Evolutionary conservation across 176 grass and related monocot genomes (phyloP).

Genomic region (Rhynchospora pubera): DNA sequence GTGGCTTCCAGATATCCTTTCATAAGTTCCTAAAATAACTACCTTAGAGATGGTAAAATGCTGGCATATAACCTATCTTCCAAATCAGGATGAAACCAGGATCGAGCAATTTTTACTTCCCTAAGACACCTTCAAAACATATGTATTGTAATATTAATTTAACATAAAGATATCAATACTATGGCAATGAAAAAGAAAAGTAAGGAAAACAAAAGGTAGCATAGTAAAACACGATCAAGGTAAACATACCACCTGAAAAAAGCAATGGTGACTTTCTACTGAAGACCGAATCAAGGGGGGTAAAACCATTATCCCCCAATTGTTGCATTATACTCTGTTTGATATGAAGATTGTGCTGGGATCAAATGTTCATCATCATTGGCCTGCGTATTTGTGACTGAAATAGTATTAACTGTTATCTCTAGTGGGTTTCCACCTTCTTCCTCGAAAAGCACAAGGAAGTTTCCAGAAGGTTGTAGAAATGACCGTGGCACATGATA

Average conservation of each 20-base stretch:
- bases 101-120: constrained; percentile 40
- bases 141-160: not conserved
- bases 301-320: not conserved
- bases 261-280: not conserved
- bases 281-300: not conserved
- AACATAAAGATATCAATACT: not conserved
- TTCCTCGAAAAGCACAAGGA: constrained; percentile 79
- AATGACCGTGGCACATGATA: constrained; percentile 81
- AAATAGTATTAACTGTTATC: constrained; percentile 62
- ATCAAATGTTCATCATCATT: constrained; percentile 22
- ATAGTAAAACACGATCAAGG: not conserved
- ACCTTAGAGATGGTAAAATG: not conserved
- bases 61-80: not conserved
- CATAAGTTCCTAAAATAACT: not conserved
- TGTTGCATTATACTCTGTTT: not conserved
- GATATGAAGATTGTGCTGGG: constrained; percentile 11
- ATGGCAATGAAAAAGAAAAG: not conserved
- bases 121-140: constrained; percentile 35
- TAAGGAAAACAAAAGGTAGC: not conserved
- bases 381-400: constrained; percentile 31
- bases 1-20: not conserved
- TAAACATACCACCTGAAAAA: not conserved
- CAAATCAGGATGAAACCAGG: constrained; percentile 9
- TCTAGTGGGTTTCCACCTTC: constrained; percentile 51
- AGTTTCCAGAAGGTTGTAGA: constrained; percentile 38